phyloP scores from a whole-genome alignment of 352 stramenopile genomes.

The Phytopythium oedochilum region DNA sequence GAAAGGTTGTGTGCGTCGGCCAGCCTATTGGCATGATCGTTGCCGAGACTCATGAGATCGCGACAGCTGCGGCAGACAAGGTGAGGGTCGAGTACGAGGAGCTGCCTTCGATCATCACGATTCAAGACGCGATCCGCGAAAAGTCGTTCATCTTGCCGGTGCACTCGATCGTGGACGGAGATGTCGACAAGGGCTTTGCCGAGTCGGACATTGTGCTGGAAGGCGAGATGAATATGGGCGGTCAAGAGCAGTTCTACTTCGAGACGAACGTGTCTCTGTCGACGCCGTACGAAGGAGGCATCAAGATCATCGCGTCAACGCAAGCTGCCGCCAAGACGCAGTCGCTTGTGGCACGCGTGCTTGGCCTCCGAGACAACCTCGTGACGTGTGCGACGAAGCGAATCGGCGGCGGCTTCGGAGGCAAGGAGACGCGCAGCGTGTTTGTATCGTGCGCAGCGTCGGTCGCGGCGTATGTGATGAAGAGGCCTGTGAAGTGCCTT shows the following conservation, averaged over 20 bases:
- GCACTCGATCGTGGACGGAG: conserved; percentile 83
- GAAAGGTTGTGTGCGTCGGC: conserved; percentile 67
- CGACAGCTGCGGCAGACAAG: conserved; percentile 67
- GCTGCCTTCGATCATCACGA: conserved; percentile 88
- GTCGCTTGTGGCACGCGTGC: conserved; percentile 83
- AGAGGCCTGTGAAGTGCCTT: conserved; percentile 87
- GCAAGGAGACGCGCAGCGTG: conserved; percentile 92
- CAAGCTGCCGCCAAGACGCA: conserved; percentile 94
- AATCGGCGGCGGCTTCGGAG: conserved; percentile 96
- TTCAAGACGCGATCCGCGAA: conserved; percentile 93
- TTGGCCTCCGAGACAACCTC: conserved; percentile 86
- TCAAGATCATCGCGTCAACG: conserved; percentile 93
- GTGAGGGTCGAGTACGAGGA: conserved; percentile 90
- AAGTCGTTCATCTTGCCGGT: conserved; percentile 87
- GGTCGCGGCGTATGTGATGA: conserved; percentile 86
- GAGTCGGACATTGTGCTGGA: conserved; percentile 75
- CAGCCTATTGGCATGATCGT: conserved; percentile 83
- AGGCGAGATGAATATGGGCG: conserved; percentile 87
- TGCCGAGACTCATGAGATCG: conserved; percentile 75
- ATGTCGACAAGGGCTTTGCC: conserved; percentile 67
- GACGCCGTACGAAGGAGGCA: conserved; percentile 79
- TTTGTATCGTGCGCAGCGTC: conserved; percentile 91
- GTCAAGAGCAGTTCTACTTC: conserved; percentile 97
- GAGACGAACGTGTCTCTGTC: conserved; percentile 88
- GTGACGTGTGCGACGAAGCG: conserved; percentile 93